Percentiles rank a stretch among this genome's conserved stretches.
phyloP scores from a whole-genome alignment of 768 basidiomycete species.

The Tylopilus felleus region DNA sequence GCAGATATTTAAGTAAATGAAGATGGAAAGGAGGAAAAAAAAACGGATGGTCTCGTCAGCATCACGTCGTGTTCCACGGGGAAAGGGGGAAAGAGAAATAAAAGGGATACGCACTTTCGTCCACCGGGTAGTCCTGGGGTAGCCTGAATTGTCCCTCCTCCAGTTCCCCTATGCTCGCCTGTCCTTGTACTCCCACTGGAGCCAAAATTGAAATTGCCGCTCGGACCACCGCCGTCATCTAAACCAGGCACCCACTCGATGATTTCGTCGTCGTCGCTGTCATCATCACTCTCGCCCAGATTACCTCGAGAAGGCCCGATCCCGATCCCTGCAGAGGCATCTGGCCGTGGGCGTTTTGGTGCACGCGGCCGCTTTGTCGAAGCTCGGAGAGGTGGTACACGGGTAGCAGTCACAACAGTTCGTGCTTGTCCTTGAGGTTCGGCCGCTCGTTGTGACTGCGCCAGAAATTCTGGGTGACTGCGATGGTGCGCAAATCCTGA shows the following conservation, averaged over 20 bases:
- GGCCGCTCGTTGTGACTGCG: neutral
- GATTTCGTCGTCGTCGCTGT: constrained; percentile 31
- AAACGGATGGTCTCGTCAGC: constrained; percentile 9
- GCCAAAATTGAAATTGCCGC: neutral
- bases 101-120: constrained; percentile 26
- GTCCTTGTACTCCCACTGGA: neutral
- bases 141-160: constrained; percentile 5
- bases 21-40: neutral
- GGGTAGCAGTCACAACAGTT: neutral
- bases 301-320: neutral
- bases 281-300: constrained; percentile 25
- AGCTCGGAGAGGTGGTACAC: constrained; percentile 1
- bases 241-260: constrained; percentile 20
- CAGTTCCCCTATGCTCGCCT: constrained; percentile 1
- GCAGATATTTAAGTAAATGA: neutral
- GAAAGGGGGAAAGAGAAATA: neutral
- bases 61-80: neutral
- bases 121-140: constrained; percentile 16
- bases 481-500: neutral
- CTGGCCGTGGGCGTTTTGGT: constrained; percentile 20
- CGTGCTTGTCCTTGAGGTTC: constrained; percentile 2
- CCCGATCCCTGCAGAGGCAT: neutral
- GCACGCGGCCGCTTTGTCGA: constrained; percentile 22
- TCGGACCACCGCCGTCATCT: neutral
- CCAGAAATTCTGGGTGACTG: neutral